These are phyloP conservation scores for Fusarium sororula DNA, from an alignment of 2,329 filamentous ascomycete genomes.

Conservation along the genomic window DNA sequence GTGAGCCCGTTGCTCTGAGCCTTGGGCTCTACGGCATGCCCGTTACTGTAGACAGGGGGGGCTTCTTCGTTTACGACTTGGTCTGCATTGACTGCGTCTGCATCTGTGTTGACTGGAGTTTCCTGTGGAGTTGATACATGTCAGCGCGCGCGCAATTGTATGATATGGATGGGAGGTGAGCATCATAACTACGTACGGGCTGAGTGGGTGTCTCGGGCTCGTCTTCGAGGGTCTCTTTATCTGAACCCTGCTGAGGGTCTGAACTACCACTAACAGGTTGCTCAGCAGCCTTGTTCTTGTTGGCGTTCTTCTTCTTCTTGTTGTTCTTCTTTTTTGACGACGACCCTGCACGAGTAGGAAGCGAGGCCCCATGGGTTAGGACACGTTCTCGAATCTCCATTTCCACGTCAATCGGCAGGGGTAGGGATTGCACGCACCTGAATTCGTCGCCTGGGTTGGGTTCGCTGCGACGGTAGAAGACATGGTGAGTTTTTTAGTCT, in stretches of 20 bases:
- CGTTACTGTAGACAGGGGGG: conserved; percentile 48
- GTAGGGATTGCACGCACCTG: conserved; percentile 46
- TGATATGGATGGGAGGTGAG: conserved; percentile 9
- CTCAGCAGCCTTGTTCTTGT: conserved; percentile 55
- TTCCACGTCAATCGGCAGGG: conserved; percentile 36
- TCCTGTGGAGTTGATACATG: conserved; percentile 41
- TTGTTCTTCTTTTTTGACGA: conserved; percentile 65
- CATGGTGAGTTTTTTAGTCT: conserved; percentile 46
- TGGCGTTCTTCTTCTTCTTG: conserved; percentile 67
- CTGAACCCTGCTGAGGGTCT: conserved; percentile 47
- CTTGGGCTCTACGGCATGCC: conserved; percentile 49
- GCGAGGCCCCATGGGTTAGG: conserved; percentile 42
- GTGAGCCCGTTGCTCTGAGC: conserved; percentile 54
- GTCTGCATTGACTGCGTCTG: conserved; percentile 29
- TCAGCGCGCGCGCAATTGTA: conserved; percentile 35
- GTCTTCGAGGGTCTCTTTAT: conserved; percentile 56
- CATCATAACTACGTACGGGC: conserved; percentile 41
- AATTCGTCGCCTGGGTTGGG: conserved; percentile 48
- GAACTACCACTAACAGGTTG: conserved; percentile 49
- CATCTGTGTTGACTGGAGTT: conserved; percentile 36
- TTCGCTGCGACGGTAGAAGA: conserved; percentile 51
- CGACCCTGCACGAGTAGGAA: conserved; percentile 45
- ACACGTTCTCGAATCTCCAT: conserved; percentile 43
- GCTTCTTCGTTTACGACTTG: conserved; percentile 27
- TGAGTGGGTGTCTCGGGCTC: conserved; percentile 53